These are phyloP conservation scores for Leccinum subatratum DNA, from an alignment of 1,284 basidiomycete genomes.

Conservation along the genomic window DNA sequence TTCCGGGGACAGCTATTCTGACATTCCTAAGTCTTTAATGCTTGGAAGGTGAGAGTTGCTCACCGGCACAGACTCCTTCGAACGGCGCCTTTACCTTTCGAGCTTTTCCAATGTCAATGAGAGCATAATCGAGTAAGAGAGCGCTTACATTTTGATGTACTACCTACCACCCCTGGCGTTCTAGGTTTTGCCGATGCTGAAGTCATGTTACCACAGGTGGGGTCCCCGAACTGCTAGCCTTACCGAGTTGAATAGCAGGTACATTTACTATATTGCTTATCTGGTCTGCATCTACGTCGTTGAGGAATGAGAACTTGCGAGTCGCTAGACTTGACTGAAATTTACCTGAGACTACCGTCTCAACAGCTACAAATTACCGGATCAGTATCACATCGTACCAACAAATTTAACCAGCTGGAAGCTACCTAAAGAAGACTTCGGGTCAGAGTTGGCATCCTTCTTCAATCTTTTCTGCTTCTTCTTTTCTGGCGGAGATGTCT, in stretches of 20 bases:
- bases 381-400: constrained; percentile 2
- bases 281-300: constrained; percentile 13
- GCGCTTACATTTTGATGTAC: constrained; percentile 15
- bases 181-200: constrained; percentile 1
- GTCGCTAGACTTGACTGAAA: background rate
- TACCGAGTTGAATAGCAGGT: constrained; percentile 14
- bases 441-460: constrained; percentile 5
- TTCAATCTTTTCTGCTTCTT: constrained; percentile 11
- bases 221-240: background rate
- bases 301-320: background rate
- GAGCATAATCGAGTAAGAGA: background rate
- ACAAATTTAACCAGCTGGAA: background rate
- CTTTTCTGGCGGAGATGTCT: background rate
- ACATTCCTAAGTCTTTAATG: constrained; percentile 20
- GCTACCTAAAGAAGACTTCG: constrained; percentile 17
- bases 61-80: constrained; percentile 20
- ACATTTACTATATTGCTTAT: background rate
- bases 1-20: constrained; percentile 28
- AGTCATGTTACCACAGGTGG: constrained; percentile 5
- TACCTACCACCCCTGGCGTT: background rate
- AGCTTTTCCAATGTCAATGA: constrained; percentile 18
- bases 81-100: background rate
- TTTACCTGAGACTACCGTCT: constrained; percentile 11
- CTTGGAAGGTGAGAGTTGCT: constrained; percentile 15
- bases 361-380: constrained; percentile 8